Conservation (phyloP, 768 basidiomycete species). For the Xerocomus spinulosus region DNA sequence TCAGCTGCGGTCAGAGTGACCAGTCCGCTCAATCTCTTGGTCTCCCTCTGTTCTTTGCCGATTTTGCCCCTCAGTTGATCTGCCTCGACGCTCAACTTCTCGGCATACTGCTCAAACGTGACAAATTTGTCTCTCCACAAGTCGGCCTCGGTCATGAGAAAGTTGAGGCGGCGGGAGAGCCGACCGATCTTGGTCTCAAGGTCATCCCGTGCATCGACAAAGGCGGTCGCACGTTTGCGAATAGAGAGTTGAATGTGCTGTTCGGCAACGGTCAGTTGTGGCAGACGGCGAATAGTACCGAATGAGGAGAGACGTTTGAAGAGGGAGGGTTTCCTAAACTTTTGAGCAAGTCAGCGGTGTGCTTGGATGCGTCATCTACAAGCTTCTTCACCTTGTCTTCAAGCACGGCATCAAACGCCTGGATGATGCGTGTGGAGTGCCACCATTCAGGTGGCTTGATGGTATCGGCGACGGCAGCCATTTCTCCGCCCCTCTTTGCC, state of each 20-base stretch:
- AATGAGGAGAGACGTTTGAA: conserved; percentile 80
- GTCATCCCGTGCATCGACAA: conserved; percentile 90
- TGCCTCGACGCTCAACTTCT: conserved; percentile 83
- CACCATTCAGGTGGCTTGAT: conserved; percentile 93
- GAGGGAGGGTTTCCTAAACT: conserved; percentile 88
- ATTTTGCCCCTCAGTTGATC: conserved; percentile 81
- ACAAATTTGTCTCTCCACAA: conserved; percentile 93
- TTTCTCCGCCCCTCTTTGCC: conserved; percentile 74
- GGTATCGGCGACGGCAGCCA: conserved; percentile 80
- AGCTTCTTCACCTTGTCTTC: conserved; percentile 62
- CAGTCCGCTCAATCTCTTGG: conserved; percentile 75
- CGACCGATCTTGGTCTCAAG: conserved; percentile 92
- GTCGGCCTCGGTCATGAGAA: conserved; percentile 87
- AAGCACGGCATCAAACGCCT: conserved; percentile 84
- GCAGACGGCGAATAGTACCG: conserved; percentile 63
- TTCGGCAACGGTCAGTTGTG: conserved; percentile 73
- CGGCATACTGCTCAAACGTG: conserved; percentile 90
- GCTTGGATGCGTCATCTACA: neutral
- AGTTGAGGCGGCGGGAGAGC: conserved; percentile 78
- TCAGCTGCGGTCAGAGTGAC: conserved; percentile 74
- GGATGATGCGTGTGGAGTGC: conserved; percentile 86
- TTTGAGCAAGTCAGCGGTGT: conserved; percentile 4
- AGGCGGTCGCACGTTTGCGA: conserved; percentile 89
- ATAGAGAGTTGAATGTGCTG: conserved; percentile 84
- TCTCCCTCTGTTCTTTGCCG: conserved; percentile 87